Percentiles rank a stretch among this genome's conserved stretches.
Conservation (phyloP, 2,329 filamentous ascomycete species). For the Pestalotiopsis fici region DNA sequence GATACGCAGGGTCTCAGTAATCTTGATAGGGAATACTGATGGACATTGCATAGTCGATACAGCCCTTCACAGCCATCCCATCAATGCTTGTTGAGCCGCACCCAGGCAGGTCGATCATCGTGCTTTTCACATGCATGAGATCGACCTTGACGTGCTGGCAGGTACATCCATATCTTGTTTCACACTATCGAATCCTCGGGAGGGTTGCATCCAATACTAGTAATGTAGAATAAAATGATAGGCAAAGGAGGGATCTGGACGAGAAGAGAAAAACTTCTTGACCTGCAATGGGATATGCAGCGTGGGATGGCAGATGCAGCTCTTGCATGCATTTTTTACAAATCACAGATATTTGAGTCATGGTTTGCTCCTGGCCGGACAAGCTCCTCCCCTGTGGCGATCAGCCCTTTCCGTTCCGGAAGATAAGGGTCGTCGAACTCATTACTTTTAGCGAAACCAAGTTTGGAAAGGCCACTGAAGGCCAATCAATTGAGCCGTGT, state of each 20-base stretch:
- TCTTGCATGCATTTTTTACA: not conserved
- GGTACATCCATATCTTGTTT: not conserved
- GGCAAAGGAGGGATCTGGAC: not conserved
- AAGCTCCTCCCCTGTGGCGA: not conserved
- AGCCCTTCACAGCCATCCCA: not conserved
- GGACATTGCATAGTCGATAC: not conserved
- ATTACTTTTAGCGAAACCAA: no score
- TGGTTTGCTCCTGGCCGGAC: not conserved
- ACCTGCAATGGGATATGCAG: not conserved
- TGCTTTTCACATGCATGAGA: slow-evolving; percentile 5
- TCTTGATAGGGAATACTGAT: not conserved
- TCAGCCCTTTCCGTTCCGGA: not conserved
- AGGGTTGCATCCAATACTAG: not conserved
- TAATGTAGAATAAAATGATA: not conserved
- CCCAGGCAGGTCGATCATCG: not conserved
- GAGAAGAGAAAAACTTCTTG: no score
- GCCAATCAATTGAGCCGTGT: not conserved
- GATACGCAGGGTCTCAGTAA: not conserved
- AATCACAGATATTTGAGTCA: not conserved
- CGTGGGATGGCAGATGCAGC: not conserved
- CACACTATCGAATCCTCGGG: not conserved
- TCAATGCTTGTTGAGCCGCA: not conserved
- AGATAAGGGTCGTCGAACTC: not conserved
- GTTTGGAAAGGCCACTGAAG: not conserved
- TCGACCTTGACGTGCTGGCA: not conserved